Percentiles rank a stretch among this genome's conserved stretches.
Evolutionary conservation across 345 rosid species (phyloP).

Genomic region (Ceriops zippeliana): DNA sequence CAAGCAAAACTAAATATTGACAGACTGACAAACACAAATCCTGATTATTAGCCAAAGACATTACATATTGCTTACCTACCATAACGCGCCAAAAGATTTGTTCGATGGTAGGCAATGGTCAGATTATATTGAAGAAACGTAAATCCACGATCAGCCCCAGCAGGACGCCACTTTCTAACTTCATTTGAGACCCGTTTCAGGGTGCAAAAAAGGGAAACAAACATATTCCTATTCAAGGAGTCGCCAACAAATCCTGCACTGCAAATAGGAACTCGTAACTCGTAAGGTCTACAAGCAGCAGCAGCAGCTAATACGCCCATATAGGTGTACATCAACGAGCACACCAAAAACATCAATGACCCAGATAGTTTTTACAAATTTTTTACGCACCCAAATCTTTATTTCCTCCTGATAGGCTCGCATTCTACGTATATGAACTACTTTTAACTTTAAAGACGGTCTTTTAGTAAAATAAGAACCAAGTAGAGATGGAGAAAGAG

Average conservation of each 20-base stretch:
- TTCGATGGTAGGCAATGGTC: constrained; percentile 87
- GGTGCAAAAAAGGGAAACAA: constrained; percentile 76
- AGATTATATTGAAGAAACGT: constrained; percentile 72
- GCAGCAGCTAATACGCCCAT: neutral
- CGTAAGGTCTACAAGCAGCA: constrained; percentile 28
- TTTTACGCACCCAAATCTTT: neutral
- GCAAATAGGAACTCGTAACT: constrained; percentile 18
- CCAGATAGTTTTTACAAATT: neutral
- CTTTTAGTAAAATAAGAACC: neutral
- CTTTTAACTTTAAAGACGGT: neutral
- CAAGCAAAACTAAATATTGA: neutral
- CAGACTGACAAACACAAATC: neutral
- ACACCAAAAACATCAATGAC: neutral
- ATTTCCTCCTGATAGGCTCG: neutral
- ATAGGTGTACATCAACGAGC: neutral
- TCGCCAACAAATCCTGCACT: constrained; percentile 96
- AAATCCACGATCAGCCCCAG: constrained; percentile 91
- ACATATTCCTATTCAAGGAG: constrained; percentile 94
- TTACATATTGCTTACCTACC: constrained; percentile 75
- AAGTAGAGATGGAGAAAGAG: neutral
- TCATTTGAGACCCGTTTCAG: constrained; percentile 54
- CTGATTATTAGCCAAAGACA: neutral
- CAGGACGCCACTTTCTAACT: constrained; percentile 92
- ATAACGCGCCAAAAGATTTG: constrained; percentile 83
- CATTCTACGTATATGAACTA: neutral